A percentile compares a stretch with the other conserved stretches of the same genome.
Conservation (phyloP, 169 alveolate genomes). For the Theileria sp. region DNA sequence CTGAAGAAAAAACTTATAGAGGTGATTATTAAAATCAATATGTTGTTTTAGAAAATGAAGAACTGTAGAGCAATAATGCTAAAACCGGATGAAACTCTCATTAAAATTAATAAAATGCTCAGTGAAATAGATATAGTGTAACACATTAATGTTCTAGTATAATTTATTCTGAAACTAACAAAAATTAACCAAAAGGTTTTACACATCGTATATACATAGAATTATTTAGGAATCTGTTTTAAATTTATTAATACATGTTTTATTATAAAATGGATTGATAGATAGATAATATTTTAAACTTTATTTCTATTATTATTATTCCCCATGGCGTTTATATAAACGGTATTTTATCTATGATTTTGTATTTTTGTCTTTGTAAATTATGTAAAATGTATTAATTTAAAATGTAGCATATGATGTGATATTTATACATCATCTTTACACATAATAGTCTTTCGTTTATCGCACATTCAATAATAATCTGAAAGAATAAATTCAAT, state of each 20-base stretch:
- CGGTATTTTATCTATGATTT: not conserved
- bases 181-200: not conserved
- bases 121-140: conserved; percentile 21
- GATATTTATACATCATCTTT: not conserved
- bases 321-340: not conserved
- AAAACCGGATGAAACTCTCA: conserved; percentile 40
- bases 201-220: not conserved
- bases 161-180: not conserved
- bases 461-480: not conserved
- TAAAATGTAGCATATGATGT: not conserved
- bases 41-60: conserved; percentile 28
- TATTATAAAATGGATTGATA: too few relatives aligned
- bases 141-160: not conserved
- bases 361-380: not conserved
- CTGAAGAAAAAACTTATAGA: conserved; percentile 42
- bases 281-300: too few relatives aligned
- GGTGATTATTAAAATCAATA: not conserved
- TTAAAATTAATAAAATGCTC: conserved; percentile 46
- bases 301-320: too few relatives aligned
- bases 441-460: not conserved
- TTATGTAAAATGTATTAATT: too few relatives aligned
- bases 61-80: conserved; percentile 37
- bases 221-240: not conserved
- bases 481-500: not conserved
- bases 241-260: too few relatives aligned